Evolutionary conservation across 176 grass and related monocot genomes (phyloP).

Genomic region (Hordeum vulgare): DNA sequence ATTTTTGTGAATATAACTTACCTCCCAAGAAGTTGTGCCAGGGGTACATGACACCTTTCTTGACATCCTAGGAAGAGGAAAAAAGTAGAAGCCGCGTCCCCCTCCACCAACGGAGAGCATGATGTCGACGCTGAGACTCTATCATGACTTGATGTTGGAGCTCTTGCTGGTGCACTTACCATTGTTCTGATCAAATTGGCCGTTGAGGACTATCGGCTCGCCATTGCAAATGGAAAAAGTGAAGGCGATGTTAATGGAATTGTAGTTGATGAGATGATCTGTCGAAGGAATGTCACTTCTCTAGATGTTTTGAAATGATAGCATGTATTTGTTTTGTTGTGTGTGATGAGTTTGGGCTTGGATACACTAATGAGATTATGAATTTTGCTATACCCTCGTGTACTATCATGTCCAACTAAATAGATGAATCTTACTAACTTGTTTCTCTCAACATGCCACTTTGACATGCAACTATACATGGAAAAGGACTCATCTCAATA

Average conservation of each 20-base stretch:
- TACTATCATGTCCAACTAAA: too few relatives aligned
- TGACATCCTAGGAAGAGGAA: constrained; percentile 15
- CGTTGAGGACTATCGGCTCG: constrained; percentile 30
- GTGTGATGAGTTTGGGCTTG: too few relatives aligned
- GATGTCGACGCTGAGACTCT: constrained; percentile 37
- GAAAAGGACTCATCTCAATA: too few relatives aligned
- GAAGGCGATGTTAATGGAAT: constrained; percentile 29
- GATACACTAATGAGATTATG: too few relatives aligned
- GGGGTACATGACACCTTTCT: constrained; percentile 4
- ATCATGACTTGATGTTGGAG: constrained; percentile 25
- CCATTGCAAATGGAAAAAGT: constrained; percentile 48
- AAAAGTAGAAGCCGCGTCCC: constrained; percentile 15
- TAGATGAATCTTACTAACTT: too few relatives aligned
- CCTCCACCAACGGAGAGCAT: constrained; percentile 48
- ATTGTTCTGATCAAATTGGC: constrained; percentile 38
- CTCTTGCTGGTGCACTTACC: constrained; percentile 21
- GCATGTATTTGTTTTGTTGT: too few relatives aligned
- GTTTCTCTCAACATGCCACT: too few relatives aligned
- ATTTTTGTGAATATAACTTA: constrained; percentile 16
- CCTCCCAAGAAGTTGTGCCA: constrained; percentile 43
- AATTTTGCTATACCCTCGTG: too few relatives aligned
- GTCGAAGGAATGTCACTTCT: too few relatives aligned
- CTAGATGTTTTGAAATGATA: too few relatives aligned
- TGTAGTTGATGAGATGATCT: constrained; percentile 7
- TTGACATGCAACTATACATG: too few relatives aligned